Evolutionary conservation across 2,329 filamentous ascomycete species (phyloP).

Genomic region (Beauveria bassiana): DNA sequence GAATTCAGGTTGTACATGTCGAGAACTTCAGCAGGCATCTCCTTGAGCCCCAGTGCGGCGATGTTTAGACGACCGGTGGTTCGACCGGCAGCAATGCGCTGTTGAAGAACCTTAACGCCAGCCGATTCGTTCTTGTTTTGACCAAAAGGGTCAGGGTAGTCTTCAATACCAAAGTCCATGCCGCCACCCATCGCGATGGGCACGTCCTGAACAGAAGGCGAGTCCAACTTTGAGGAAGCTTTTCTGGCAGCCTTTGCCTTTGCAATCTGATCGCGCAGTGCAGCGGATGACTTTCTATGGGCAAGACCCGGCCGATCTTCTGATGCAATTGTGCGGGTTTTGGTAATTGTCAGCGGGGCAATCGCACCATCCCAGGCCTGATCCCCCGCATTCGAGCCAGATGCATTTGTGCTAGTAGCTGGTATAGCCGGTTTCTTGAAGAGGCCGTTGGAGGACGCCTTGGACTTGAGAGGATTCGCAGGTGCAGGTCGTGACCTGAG

Average conservation of each 20-base stretch:
- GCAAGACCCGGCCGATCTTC: conserved; percentile 19
- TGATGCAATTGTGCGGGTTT: conserved; percentile 11
- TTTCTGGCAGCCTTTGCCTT: conserved; percentile 80
- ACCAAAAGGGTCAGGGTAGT: conserved; percentile 61
- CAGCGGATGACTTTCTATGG: conserved; percentile 62
- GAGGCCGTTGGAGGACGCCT: conserved; percentile 45
- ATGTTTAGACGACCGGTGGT: conserved; percentile 81
- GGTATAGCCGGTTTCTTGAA: conserved; percentile 48
- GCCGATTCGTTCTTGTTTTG: conserved; percentile 49
- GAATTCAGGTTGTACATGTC: conserved; percentile 82
- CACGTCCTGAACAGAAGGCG: conserved; percentile 17
- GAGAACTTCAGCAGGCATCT: conserved; percentile 75
- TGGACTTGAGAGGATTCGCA: conserved; percentile 38
- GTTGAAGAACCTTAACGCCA: conserved; percentile 60
- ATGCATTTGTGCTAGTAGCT: conserved; percentile 21
- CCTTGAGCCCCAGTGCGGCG: conserved; percentile 69
- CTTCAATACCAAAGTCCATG: conserved; percentile 42
- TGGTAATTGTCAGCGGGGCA: conserved; percentile 16
- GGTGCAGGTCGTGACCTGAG: conserved; percentile 36
- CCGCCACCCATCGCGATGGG: conserved; percentile 38
- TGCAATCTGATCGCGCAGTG: conserved; percentile 83
- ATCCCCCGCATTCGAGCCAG: conserved; percentile 11
- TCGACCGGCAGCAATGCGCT: conserved; percentile 64
- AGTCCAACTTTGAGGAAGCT: conserved; percentile 28
- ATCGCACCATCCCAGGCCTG: conserved; percentile 25